Percentiles rank a stretch among this genome's conserved stretches.
Conservation (phyloP, 179 eudicot genomes). For the Beta macrorhiza region DNA sequence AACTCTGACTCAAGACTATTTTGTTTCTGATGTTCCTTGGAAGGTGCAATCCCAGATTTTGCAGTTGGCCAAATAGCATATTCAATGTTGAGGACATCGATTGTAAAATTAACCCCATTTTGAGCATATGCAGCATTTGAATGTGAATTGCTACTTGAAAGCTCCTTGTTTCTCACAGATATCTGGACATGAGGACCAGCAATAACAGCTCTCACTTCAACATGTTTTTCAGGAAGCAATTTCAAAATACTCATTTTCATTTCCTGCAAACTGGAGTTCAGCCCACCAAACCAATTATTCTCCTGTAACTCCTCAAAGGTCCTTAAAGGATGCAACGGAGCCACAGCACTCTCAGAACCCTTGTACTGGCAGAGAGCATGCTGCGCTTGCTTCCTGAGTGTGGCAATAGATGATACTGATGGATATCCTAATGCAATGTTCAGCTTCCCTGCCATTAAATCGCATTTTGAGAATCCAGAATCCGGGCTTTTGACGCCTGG, state of each 20-base stretch:
- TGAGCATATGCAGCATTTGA: conserved; percentile 23
- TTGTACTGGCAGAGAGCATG: conserved; percentile 32
- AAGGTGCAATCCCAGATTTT: conserved; percentile 34
- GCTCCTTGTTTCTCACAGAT: conserved; percentile 45
- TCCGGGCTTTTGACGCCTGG: conserved; percentile 35
- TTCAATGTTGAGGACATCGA: conserved; percentile 47
- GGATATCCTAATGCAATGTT: conserved; percentile 53
- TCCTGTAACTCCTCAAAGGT: conserved; percentile 31
- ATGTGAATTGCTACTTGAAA: conserved; percentile 27
- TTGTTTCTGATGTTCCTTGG: conserved; percentile 34
- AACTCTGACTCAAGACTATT: conserved; percentile 35
- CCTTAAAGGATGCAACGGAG: conserved; percentile 33
- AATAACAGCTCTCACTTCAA: conserved; percentile 57
- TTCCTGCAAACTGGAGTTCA: conserved; percentile 37
- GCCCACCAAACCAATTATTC: conserved; percentile 25
- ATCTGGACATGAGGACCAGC: conserved; percentile 61
- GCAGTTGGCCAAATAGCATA: conserved; percentile 62
- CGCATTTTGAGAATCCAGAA: conserved; percentile 51
- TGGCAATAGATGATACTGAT: conserved; percentile 40
- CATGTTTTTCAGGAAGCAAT: conserved; percentile 58
- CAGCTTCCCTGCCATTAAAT: conserved; percentile 63
- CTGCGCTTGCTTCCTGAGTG: conserved; percentile 50
- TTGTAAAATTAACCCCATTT: conserved; percentile 39
- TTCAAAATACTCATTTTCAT: conserved; percentile 43
- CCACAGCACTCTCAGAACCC: conserved; percentile 24